phyloP scores from a whole-genome alignment of 169 alveolate species.

The Babesia ovis region DNA sequence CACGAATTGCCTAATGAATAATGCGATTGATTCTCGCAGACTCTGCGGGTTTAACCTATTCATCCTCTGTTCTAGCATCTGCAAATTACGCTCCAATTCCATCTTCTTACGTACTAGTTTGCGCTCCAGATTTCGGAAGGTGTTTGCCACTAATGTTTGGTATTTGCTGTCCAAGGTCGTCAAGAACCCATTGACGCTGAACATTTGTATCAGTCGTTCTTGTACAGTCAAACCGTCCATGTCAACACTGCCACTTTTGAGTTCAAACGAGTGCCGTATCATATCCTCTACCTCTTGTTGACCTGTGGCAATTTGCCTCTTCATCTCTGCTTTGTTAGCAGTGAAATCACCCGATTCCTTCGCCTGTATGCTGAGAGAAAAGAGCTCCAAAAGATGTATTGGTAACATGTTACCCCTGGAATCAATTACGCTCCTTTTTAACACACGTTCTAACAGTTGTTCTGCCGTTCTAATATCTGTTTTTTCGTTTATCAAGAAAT shows the following conservation, averaged over 20 bases:
- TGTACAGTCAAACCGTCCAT: constrained; percentile 69
- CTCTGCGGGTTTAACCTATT: constrained; percentile 71
- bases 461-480: constrained; percentile 78
- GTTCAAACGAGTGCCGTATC: constrained; percentile 46
- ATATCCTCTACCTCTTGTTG: constrained; percentile 72
- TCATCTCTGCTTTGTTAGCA: constrained; percentile 78
- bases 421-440: constrained; percentile 73
- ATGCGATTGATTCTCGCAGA: constrained; percentile 78
- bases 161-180: constrained; percentile 80
- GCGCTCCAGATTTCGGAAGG: constrained; percentile 77
- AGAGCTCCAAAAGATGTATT: constrained; percentile 80
- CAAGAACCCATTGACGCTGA: constrained; percentile 77
- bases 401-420: constrained; percentile 80
- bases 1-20: constrained; percentile 81
- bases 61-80: constrained; percentile 73
- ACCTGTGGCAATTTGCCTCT: constrained; percentile 77
- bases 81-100: constrained; percentile 74
- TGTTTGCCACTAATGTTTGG: constrained; percentile 76
- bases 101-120: constrained; percentile 74
- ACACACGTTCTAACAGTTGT: constrained; percentile 81
- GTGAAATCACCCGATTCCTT: constrained; percentile 80
- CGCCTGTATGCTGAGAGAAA: constrained; percentile 82
- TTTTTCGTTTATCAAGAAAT: constrained; percentile 78
- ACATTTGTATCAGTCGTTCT: constrained; percentile 70
- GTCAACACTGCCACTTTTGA: constrained; percentile 24